These are phyloP conservation scores for Penicillium sclerotigenum DNA, from an alignment of 2,329 filamentous ascomycete genomes.

Conservation along the genomic window DNA sequence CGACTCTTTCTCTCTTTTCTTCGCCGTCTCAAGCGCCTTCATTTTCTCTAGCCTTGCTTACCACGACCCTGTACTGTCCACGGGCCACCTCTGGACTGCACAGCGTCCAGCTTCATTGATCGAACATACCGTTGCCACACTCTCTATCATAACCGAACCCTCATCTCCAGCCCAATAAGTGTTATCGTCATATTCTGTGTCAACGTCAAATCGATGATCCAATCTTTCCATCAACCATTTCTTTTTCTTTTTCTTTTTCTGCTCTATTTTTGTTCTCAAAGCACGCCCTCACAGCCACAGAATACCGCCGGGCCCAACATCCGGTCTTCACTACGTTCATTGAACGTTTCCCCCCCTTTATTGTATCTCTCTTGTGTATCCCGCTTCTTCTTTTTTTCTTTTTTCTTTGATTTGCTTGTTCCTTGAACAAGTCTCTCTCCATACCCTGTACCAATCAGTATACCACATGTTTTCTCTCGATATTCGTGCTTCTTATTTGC, in stretches of 20 bases:
- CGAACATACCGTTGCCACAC: constrained; percentile 6
- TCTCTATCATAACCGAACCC: constrained; percentile 10
- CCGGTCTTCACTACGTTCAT: neutral
- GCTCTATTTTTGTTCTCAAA: neutral
- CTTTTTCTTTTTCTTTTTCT: constrained; percentile 5
- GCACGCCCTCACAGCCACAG: neutral
- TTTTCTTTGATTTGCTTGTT: neutral
- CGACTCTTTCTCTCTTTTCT: neutral
- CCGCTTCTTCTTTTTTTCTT: neutral
- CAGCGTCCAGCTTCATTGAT: constrained; percentile 5
- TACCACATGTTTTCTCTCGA: constrained; percentile 22
- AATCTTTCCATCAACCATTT: neutral
- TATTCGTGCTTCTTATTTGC: constrained; percentile 8
- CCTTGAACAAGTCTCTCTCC: constrained; percentile 3
- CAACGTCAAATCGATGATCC: neutral
- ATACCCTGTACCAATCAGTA: constrained; percentile 30
- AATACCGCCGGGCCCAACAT: neutral
- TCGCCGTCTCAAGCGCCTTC: neutral
- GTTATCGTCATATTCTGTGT: constrained; percentile 7
- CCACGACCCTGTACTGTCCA: neutral
- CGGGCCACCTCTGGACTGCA: neutral
- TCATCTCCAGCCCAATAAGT: constrained; percentile 1
- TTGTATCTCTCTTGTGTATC: constrained; percentile 4
- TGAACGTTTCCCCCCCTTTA: neutral
- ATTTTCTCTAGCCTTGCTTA: neutral